A percentile compares a stretch with the other conserved stretches of the same genome.
These are phyloP conservation scores for Citeromyces matritensis DNA, from an alignment of 805 yeast species.

Conservation along the genomic window DNA sequence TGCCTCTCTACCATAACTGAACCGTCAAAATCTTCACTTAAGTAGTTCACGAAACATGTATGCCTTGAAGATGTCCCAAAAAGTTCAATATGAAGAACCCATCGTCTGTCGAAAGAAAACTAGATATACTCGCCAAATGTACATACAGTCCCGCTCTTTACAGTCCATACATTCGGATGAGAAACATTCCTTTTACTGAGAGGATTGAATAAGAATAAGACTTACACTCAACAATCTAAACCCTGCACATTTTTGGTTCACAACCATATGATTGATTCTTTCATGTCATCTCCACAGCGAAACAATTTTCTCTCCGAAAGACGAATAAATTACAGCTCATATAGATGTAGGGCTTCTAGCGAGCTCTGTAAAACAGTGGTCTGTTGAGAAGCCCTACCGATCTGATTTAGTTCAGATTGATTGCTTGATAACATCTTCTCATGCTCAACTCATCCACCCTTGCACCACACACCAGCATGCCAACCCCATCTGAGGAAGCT, in stretches of 20 bases:
- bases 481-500: neutral
- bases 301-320: too few species aligned
- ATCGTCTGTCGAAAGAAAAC: too few species aligned
- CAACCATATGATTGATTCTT: too few species aligned
- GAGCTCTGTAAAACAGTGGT: neutral
- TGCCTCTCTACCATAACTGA: neutral
- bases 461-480: neutral
- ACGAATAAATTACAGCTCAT: neutral
- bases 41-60: neutral
- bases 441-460: neutral
- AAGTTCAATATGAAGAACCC: neutral
- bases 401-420: neutral
- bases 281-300: too few species aligned
- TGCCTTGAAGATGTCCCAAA: neutral
- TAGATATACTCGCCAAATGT: too few species aligned
- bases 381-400: neutral
- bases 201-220: too few species aligned
- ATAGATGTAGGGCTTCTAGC: neutral
- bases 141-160: too few species aligned
- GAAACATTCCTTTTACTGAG: too few species aligned
- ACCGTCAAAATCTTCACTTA: neutral
- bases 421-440: neutral
- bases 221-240: too few species aligned
- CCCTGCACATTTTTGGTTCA: too few species aligned
- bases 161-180: too few species aligned